Base-by-base conservation (phyloP, 345 rosid species). In the Fremontodendron californicum region DNA sequence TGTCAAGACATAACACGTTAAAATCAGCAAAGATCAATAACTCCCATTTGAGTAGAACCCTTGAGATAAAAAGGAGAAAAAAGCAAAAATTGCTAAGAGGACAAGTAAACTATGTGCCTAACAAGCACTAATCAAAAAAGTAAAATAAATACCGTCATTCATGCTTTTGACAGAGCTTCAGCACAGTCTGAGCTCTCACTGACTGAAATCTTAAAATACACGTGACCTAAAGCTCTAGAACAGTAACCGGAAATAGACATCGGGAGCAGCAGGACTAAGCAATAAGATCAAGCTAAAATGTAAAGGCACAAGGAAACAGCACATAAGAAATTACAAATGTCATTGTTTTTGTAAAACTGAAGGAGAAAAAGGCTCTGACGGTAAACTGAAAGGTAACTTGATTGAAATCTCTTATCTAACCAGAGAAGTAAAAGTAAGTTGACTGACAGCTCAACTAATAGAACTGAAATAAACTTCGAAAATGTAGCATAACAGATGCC, bases 401-500 rank as follows among this genome's bases (percentile, higher is more conserved):
- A 76, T 74, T 52, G 74, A 67, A 54, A 71, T 63, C 75, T 58
- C 73, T 71, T 80, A 71, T n/a, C 15, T 64, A 82, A 73, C 75
- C 51, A 77, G 82, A 62, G 79, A 68, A 78, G 83, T 58, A 78
- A 60, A 18, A 66, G 63, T 43, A 83, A 83, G 77, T 52, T 71
- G 86, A 78, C 76, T 51, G 85, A 84, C 72, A 80, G 79, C 79
- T 79, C 75, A 80, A 78, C 61, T 55, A 77, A 81, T 60, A 55
- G 78, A 83, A 86, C 75, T 68, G 78, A 84, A 84, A 75, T 85
- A 82, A 81, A 80, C 85, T 79, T 69, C 16, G 83, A 82, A 82
- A 77, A 81, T 71, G 93, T 75, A 89, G 89, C 85, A 84, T 78
- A 84, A 76, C 25, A 70, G 79, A 87, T 81, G 87, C n/a, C n/a